Evolutionary conservation across 1,139 yeast species (phyloP), one percentile per base, ranked within the genome.

Genomic region (Geotrichum phurueaensis): DNA sequence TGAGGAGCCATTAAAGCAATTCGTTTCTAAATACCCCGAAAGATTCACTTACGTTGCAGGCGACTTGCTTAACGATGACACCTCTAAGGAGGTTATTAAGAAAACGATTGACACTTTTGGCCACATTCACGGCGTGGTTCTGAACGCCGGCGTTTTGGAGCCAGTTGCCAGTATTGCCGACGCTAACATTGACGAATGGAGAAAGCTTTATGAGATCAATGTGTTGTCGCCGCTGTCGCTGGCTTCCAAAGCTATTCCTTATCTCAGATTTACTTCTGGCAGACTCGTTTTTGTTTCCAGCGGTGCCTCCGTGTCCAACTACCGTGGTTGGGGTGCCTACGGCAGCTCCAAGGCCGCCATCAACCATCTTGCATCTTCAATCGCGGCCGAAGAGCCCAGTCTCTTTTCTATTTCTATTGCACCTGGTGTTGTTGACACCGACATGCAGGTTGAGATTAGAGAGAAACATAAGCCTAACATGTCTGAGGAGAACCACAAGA

Each of bases 381-480:
- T 92, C 27, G 86, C 89, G 0, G 78, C 75, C 4, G 96, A 89
- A 67, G 92, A 88, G 70, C 74, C 78, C 2, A 81, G 78, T 0
- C 76, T 91, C 23, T 76, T 77, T 55, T 78, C 88, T 3, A 75
- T 89, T 12, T 79, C 96, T 0, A 79, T 92, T 27, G 97, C 96
- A 1, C 98, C 98, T 0, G 98, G 98, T 3, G 96, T 89, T 1
- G 97, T 92, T 1, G 90, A 88, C 70, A 91, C 98, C 0, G 78
- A 77, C 23, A 92, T 92, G 97, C 98, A 92, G 75, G 70, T 68
- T 13, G 85, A 83, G 62, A 90, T 92, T 61, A 82, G 97, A 69
- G 85, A 82, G 27, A 75, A 70, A 50, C 73, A 81, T 68, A 83
- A 84, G 1, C 66, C 70, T 12, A 75, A 76, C 47, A 89, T 90